Percentiles rank a stretch among this genome's conserved stretches.
Evolutionary conservation across 2,329 filamentous ascomycete genomes (phyloP).

Genomic region (Sporothrix euskadiensis): DNA sequence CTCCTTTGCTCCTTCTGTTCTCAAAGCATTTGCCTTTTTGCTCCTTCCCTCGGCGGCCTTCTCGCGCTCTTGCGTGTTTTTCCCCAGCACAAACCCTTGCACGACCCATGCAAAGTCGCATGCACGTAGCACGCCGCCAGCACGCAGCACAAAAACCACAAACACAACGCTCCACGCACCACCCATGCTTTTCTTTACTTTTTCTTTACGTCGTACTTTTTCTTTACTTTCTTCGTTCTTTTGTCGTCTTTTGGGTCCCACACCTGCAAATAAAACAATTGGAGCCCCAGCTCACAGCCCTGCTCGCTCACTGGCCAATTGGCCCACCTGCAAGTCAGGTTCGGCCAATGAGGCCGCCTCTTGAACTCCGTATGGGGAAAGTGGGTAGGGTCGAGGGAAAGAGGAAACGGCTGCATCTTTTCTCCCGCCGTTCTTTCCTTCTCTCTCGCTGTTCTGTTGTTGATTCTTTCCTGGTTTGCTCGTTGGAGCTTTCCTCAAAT

Average conservation of each 20-base stretch:
- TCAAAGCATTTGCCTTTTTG: neutral
- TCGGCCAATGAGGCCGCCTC: neutral
- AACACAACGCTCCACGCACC: constrained; percentile 6
- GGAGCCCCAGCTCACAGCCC: constrained; percentile 1
- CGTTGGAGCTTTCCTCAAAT: neutral
- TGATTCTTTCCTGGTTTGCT: neutral
- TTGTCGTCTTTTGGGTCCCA: neutral
- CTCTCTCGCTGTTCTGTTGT: neutral
- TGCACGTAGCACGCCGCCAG: constrained; percentile 13
- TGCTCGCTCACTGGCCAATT: constrained; percentile 26
- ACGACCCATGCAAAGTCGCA: constrained; percentile 1
- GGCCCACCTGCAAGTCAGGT: neutral
- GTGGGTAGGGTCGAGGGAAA: constrained; percentile 11
- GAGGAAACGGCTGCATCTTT: neutral
- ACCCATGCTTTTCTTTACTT: neutral
- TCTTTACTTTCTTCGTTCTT: neutral
- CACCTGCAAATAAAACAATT: constrained; percentile 13
- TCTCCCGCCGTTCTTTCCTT: constrained; percentile 14
- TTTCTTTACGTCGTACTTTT: neutral
- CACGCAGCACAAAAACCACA: neutral
- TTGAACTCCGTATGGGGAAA: constrained; percentile 23
- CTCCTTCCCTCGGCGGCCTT: neutral
- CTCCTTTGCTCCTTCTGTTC: neutral
- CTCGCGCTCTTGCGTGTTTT: constrained; percentile 14
- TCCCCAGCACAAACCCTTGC: constrained; percentile 13